A percentile compares a stretch with the other conserved stretches of the same genome.
Evolutionary conservation across 768 basidiomycete genomes (phyloP).

Genomic region (Boletellus emodensis): DNA sequence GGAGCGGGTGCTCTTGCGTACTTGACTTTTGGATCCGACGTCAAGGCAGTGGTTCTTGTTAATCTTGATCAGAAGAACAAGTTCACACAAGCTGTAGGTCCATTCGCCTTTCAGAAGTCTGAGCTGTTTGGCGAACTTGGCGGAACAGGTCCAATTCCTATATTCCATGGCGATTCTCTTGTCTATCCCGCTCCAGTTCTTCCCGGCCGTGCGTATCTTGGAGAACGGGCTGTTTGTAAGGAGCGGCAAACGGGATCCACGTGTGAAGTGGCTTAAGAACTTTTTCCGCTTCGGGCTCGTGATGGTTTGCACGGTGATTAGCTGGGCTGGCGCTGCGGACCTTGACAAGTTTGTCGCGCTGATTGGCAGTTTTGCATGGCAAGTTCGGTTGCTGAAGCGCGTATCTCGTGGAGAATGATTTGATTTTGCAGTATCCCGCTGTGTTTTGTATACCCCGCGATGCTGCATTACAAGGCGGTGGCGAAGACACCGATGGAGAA

Average conservation of each 20-base stretch:
- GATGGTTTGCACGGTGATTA: conserved; percentile 75
- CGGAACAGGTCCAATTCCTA: conserved; percentile 66
- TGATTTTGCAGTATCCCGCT: conserved; percentile 67
- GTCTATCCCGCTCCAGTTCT: conserved; percentile 91
- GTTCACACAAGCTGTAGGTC: conserved; percentile 80
- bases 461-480: conserved; percentile 88
- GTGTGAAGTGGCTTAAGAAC: conserved; percentile 98
- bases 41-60: conserved; percentile 92
- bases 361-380: conserved; percentile 94
- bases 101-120: conserved; percentile 16
- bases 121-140: background rate
- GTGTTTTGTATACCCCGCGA: conserved; percentile 90
- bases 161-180: conserved; percentile 92
- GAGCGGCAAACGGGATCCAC: conserved; percentile 75
- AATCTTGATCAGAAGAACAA: conserved; percentile 82
- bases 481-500: conserved; percentile 68
- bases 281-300: conserved; percentile 74
- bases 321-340: conserved; percentile 79
- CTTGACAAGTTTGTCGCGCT: conserved; percentile 95
- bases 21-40: conserved; percentile 78
- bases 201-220: conserved; percentile 96
- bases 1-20: conserved; percentile 87
- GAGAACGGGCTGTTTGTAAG: conserved; percentile 91
- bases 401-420: conserved; percentile 10
- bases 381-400: conserved; percentile 22